Conservation (phyloP, 139 green algal species). For the Diplosphaera chodatii region DNA sequence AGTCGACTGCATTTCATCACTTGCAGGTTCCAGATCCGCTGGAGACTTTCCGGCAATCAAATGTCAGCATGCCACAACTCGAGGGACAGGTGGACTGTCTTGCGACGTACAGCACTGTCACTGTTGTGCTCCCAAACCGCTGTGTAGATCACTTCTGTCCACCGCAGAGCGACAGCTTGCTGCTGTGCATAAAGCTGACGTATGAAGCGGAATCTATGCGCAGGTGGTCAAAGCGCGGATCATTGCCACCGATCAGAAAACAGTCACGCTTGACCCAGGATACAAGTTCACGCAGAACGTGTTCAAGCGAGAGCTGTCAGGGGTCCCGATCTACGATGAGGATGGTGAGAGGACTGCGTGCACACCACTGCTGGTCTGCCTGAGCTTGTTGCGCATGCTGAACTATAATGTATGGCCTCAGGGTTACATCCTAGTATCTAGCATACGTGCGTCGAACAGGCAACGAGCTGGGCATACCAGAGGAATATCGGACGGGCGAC, state of each 20-base stretch:
- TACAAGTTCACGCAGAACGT: slow-evolving; percentile 12
- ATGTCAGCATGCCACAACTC: neutral
- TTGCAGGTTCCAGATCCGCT: neutral
- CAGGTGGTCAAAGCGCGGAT: slow-evolving; percentile 15
- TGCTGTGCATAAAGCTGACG: too few species aligned
- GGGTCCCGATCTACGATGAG: neutral
- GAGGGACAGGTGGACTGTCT: neutral
- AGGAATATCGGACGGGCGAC: slow-evolving; percentile 24
- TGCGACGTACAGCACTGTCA: too few species aligned
- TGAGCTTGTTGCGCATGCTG: too few species aligned
- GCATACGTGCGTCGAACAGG: neutral
- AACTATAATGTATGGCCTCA: too few species aligned
- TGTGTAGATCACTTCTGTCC: too few species aligned
- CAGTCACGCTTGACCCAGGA: slow-evolving; percentile 20
- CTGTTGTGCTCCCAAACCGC: too few species aligned
- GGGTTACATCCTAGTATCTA: neutral
- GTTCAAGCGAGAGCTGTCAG: slow-evolving; percentile 17
- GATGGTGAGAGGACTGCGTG: too few species aligned
- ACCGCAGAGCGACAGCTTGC: too few species aligned
- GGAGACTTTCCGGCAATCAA: neutral
- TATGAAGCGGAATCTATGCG: neutral
- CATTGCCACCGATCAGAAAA: slow-evolving; percentile 5
- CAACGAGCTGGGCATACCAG: neutral
- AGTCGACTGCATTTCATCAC: too few species aligned
- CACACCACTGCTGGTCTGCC: too few species aligned